phyloP scores from a whole-genome alignment of 1,284 basidiomycete genomes.

The Mycena citricolor region DNA sequence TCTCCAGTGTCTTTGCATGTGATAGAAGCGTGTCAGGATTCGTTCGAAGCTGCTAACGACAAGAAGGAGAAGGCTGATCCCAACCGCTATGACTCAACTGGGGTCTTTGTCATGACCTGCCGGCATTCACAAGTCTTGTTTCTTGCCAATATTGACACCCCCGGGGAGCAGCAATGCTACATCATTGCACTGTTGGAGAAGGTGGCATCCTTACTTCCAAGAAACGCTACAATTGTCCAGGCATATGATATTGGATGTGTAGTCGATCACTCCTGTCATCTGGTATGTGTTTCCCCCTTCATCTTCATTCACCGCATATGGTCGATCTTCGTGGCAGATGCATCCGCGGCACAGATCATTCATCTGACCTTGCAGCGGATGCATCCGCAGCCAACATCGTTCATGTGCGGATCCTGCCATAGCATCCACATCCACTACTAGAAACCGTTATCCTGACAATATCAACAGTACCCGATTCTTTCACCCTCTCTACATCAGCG shows the following conservation, averaged over 20 bases:
- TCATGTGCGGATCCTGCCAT: too few species aligned
- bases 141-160: slow-evolving; percentile 39
- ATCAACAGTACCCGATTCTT: slow-evolving; percentile 33
- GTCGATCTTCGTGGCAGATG: too few species aligned
- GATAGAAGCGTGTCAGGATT: slow-evolving; percentile 35
- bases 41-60: slow-evolving; percentile 36
- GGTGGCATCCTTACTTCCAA: slow-evolving; percentile 30
- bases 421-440: too few species aligned
- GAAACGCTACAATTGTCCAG: slow-evolving; percentile 30
- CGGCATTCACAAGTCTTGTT: slow-evolving; percentile 39
- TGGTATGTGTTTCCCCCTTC: slow-evolving; percentile 26
- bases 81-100: slow-evolving; percentile 31
- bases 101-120: slow-evolving; percentile 36
- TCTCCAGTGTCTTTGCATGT: too few species aligned
- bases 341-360: too few species aligned
- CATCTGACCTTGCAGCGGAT: too few species aligned
- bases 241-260: slow-evolving; percentile 44
- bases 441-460: too few species aligned
- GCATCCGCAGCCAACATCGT: too few species aligned
- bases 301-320: background rate
- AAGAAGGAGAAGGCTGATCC: slow-evolving; percentile 30
- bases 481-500: slow-evolving; percentile 22
- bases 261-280: slow-evolving; percentile 31
- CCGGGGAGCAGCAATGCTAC: slow-evolving; percentile 43
- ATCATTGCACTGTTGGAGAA: slow-evolving; percentile 33